Conservation (phyloP, 768 basidiomycete species). For the Suillus clintonianus region DNA sequence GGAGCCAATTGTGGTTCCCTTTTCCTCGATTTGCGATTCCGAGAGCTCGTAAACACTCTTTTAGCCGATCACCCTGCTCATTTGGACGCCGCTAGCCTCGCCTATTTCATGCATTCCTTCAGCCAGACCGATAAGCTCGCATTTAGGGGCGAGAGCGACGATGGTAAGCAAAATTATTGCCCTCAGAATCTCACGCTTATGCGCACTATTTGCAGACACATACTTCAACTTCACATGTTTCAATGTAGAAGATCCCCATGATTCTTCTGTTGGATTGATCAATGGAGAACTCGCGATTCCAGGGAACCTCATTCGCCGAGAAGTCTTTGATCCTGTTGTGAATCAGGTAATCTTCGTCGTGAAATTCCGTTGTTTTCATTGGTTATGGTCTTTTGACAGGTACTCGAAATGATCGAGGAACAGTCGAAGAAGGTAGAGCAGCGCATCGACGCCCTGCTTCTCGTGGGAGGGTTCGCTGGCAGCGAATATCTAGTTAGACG, state of each 20-base stretch:
- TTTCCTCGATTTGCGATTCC: constrained; percentile 85
- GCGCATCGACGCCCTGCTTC: constrained; percentile 77
- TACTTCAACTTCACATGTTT: constrained; percentile 92
- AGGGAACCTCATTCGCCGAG: constrained; percentile 72
- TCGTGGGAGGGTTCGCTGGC: constrained; percentile 89
- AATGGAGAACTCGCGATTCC: constrained; percentile 86
- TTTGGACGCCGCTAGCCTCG: constrained; percentile 77
- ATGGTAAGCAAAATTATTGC: constrained; percentile 49
- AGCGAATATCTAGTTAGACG: constrained; percentile 82
- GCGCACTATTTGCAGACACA: constrained; percentile 48
- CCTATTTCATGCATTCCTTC: constrained; percentile 88
- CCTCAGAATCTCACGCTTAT: constrained; percentile 3
- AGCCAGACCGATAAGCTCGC: constrained; percentile 86
- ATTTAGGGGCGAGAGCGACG: constrained; percentile 73
- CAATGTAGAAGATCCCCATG: constrained; percentile 82
- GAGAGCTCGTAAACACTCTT: constrained; percentile 76
- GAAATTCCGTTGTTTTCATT: constrained; percentile 6
- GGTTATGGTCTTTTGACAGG: constrained; percentile 43
- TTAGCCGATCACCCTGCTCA: constrained; percentile 85
- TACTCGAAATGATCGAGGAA: constrained; percentile 76
- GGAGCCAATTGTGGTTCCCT: constrained; percentile 87
- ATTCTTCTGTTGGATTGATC: constrained; percentile 74
- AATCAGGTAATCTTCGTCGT: constrained; percentile 54
- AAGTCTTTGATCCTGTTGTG: constrained; percentile 89
- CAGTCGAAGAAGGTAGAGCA: constrained; percentile 70